A percentile compares a stretch with the other conserved stretches of the same genome.
phyloP scores from a whole-genome alignment of 31 red algal species.

The Odonthalia washingtoniensis region DNA sequence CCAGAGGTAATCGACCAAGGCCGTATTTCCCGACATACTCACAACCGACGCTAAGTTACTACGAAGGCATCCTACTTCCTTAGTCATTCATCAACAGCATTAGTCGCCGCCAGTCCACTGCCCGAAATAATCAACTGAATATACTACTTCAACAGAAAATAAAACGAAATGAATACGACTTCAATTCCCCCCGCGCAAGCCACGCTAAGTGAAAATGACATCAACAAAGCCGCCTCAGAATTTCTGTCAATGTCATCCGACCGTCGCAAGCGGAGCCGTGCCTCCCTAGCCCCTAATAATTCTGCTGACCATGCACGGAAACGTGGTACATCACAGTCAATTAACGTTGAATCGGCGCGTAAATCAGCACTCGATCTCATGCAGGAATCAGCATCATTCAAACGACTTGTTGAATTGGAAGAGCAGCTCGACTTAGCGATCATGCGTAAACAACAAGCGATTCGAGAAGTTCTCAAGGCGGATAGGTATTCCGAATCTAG shows the following conservation, averaged over 20 bases:
- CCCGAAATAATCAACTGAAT: no score
- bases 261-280: conserved; percentile 76
- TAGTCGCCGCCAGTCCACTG: no score
- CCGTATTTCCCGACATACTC: no score
- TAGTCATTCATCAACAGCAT: no score
- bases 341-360: conserved; percentile 53
- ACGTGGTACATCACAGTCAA: conserved; percentile 14
- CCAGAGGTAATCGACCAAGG: no score
- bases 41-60: no score
- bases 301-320: conserved; percentile 44
- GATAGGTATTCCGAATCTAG: conserved; percentile 58
- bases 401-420: conserved; percentile 65
- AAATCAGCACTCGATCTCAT: conserved; percentile 62
- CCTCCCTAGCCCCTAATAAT: conserved; percentile 3
- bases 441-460: conserved; percentile 79
- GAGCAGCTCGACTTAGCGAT: conserved; percentile 71
- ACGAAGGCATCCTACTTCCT: no score
- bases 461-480: conserved; percentile 63
- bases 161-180: no score
- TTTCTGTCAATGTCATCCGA: conserved; percentile 64
- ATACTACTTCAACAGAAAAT: no score
- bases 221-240: conserved; percentile 58
- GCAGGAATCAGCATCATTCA: conserved; percentile 69
- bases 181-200: no score
- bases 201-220: conserved; percentile 48